These are phyloP conservation scores for Picea abies DNA, from an alignment of 83 land plant genomes.

Conservation along the genomic window DNA sequence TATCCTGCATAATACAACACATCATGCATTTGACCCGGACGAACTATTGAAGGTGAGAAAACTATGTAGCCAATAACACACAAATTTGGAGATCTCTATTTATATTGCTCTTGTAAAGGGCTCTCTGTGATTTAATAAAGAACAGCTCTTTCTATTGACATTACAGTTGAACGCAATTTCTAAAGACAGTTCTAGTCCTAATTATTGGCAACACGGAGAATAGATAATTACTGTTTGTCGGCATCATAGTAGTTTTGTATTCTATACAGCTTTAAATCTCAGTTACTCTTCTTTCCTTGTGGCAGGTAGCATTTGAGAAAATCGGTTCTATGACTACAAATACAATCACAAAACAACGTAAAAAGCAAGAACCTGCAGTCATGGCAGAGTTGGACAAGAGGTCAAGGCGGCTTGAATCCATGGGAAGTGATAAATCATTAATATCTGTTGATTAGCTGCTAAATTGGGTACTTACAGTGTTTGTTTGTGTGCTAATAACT, in stretches of 20 bases:
- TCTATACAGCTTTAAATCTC: neutral
- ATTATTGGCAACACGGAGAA: neutral
- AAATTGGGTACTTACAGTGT: too few relatives aligned
- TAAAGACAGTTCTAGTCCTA: neutral
- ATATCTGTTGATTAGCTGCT: too few relatives aligned
- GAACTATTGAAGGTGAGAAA: constrained; percentile 67
- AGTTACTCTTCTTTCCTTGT: neutral
- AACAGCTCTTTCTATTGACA: too few relatives aligned
- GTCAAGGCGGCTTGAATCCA: constrained; percentile 33
- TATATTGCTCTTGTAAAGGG: neutral
- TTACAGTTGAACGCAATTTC: neutral
- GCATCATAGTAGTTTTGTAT: neutral
- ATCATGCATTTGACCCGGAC: constrained; percentile 84
- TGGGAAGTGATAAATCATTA: too few relatives aligned
- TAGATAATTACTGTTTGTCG: too few relatives aligned
- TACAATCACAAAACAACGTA: constrained; percentile 76
- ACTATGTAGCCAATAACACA: neutral
- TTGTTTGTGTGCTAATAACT: too few relatives aligned
- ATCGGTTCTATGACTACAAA: constrained; percentile 75
- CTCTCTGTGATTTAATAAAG: neutral
- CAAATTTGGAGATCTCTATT: neutral
- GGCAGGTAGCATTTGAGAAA: constrained; percentile 82
- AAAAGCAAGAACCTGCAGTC: constrained; percentile 82
- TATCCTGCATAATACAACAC: constrained; percentile 67
- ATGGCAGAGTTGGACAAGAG: constrained; percentile 87